Base-by-base conservation (phyloP, 805 yeast genomes). In the Clavispora vitiphila region DNA sequence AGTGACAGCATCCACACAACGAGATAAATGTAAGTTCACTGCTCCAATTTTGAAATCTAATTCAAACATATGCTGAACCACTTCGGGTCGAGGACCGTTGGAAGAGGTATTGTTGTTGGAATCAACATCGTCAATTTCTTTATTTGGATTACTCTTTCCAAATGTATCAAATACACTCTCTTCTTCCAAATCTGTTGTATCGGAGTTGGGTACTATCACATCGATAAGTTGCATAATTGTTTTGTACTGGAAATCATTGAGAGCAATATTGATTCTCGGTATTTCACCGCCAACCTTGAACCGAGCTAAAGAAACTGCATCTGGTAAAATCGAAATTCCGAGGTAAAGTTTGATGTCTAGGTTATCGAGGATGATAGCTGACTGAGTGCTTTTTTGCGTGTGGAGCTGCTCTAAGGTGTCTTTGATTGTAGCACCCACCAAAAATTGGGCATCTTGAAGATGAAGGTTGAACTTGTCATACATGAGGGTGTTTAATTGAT, bases 221-320 rank as follows among this genome's bases (percentile, higher is more conserved):
- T 83, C 84, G 25, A 91, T 66, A 34, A 91, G 65, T 43, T 81
- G 79, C 91, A 93, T 82, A 54, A 93, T 68, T 1, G 88, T 79
- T 60, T 88, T 86, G 64, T 95, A 95, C 58, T 95, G 96, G 54
- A 81, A 84, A 58, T 93, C 98, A 51, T 86, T 86, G 55, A 93
- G 59, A 23, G 85, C 75, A 4, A 93, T 80, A 23, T 73, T 72
- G 46, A 95, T 72, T 24, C 67, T 66, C 0, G 96, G 95, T 11
- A 93, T 74, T 44, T 80, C 79, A 11, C 93, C 96, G 23, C 86
- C 78, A 2, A 90, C 70, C 55, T 77, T 80, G 47, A 88, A 69
- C 49, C 76, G 77, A 0, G 98, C 83, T 34, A 93, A 67, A 48
- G 80, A 81, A 23, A 76, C 67, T 3, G 91, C 93, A 11, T 80